A percentile compares a stretch with the other conserved stretches of the same genome.
Conservation (phyloP, 2,329 filamentous ascomycete genomes). For the Aureobasidium sp. region DNA sequence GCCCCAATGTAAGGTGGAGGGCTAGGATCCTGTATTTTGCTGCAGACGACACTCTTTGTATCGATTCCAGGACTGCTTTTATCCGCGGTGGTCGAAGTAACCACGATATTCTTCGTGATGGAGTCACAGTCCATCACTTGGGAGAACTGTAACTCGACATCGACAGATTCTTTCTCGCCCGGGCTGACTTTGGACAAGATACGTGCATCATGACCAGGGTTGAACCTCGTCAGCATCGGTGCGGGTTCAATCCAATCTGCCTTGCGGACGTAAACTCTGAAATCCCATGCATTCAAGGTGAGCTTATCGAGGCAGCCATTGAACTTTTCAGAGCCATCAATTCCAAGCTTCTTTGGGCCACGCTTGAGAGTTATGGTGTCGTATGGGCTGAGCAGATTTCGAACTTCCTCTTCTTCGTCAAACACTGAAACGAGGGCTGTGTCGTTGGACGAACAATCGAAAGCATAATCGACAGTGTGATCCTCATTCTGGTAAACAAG, state of each 20-base stretch:
- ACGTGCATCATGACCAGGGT: slow-evolving; percentile 52
- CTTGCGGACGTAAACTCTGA: slow-evolving; percentile 50
- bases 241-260: slow-evolving; percentile 41
- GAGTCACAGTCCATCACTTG: slow-evolving; percentile 52
- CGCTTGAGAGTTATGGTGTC: slow-evolving; percentile 45
- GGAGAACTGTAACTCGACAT: slow-evolving; percentile 51
- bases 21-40: slow-evolving; percentile 27
- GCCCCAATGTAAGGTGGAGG: slow-evolving; percentile 37
- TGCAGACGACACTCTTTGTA: slow-evolving; percentile 37
- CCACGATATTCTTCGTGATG: slow-evolving; percentile 40
- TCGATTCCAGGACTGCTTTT: slow-evolving; percentile 38
- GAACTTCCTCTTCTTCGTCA: slow-evolving; percentile 44
- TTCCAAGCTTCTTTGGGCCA: slow-evolving; percentile 37
- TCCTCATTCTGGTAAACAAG: slow-evolving; percentile 44
- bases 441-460: slow-evolving; percentile 44
- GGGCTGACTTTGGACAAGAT: slow-evolving; percentile 39
- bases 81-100: slow-evolving; percentile 45
- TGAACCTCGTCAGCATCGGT: slow-evolving; percentile 52
- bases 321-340: slow-evolving; percentile 37
- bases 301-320: slow-evolving; percentile 50
- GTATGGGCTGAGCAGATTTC: slow-evolving; percentile 55
- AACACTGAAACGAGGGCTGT: slow-evolving; percentile 50
- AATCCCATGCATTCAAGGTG: slow-evolving; percentile 48
- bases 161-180: slow-evolving; percentile 34
- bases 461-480: slow-evolving; percentile 43